These are phyloP conservation scores for Neurospora sp. DNA, from an alignment of 495 filamentous ascomycete species.

Conservation along the genomic window DNA sequence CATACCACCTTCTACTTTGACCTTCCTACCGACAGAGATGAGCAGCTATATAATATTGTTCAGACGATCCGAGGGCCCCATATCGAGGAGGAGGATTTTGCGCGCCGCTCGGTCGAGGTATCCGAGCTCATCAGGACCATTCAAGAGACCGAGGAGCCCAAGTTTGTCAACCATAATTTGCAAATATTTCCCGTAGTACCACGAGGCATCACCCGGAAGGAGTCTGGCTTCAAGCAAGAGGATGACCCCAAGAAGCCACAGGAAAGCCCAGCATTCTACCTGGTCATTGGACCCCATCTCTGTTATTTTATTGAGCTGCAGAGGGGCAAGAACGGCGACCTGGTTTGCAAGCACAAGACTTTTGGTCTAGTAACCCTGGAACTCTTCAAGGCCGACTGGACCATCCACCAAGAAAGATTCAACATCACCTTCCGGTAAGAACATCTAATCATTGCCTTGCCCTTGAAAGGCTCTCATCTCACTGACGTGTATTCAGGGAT, in stretches of 20 bases:
- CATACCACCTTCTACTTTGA: slow-evolving; percentile 55
- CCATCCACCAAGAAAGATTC: slow-evolving; percentile 69
- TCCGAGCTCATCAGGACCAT: slow-evolving; percentile 46
- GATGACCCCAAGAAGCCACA: slow-evolving; percentile 47
- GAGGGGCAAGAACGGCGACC: slow-evolving; percentile 40
- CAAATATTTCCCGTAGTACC: slow-evolving; percentile 80
- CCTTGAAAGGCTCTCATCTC: neutral
- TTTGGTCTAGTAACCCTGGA: slow-evolving; percentile 73
- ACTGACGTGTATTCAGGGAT: slow-evolving; percentile 33
- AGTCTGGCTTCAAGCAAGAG: slow-evolving; percentile 35
- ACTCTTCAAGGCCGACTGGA: slow-evolving; percentile 20
- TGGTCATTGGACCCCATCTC: slow-evolving; percentile 76
- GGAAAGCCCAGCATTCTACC: slow-evolving; percentile 76
- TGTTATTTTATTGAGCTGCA: slow-evolving; percentile 63
- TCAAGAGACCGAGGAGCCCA: slow-evolving; percentile 53
- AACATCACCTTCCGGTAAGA: slow-evolving; percentile 71
- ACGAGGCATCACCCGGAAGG: slow-evolving; percentile 45
- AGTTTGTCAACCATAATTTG: slow-evolving; percentile 60
- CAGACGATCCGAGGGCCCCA: slow-evolving; percentile 41
- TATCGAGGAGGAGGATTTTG: slow-evolving; percentile 28
- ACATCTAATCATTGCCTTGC: neutral
- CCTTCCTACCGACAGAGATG: slow-evolving; percentile 61
- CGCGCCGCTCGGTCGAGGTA: slow-evolving; percentile 37
- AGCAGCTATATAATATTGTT: slow-evolving; percentile 64
- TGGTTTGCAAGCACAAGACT: slow-evolving; percentile 32